Evolutionary conservation across 768 basidiomycete species (phyloP), one percentile per base, ranked within the genome.

Genomic region (Dioszegia hungarica): DNA sequence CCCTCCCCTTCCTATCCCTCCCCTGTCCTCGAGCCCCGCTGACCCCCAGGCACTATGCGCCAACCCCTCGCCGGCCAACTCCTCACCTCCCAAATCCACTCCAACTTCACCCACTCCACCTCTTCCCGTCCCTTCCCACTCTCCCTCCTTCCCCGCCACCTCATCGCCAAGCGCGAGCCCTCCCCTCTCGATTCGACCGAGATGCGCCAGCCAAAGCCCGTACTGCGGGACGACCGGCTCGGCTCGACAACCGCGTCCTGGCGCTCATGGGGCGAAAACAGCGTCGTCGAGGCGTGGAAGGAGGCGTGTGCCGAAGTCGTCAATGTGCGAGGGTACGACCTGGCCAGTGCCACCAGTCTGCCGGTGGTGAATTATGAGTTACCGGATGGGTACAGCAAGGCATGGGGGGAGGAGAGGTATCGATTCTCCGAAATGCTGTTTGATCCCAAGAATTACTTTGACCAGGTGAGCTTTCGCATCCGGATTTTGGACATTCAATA

Each of bases 231-330:
- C 55, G 90, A 93, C 64, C 82, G 90, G 47, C 39, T 84, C 11
- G 62, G 81, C 0, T 82, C 82, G 10, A 90, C 89, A 0, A 91
- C 92, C 0, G 81, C 85, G 5, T 86, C 82, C 55, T 98, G 93
- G 89, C 82, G 82, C 46, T 69, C 76, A 22, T 94, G 90, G 86
- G 85, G 86, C 22, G 86, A 94, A 76, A 75, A 77, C 22, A 81
- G 83, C 38, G 90, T 97, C 68, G 85, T 93, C 1, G 94, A 99
- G 39, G 89, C 90, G 74, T 97, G 94, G 91, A 82, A 90, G 57
- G 90, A 93, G 74, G 85, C 85, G 63, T 84, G 89, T 31, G 87
- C 85, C 4, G 89, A 88, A 27, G 86, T 94, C n/a, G 79, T 72
- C 37, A 63, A 57, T 50, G 53, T 56, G 25, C 50, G 60, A 41